Evolutionary conservation across 1,284 basidiomycete genomes (phyloP).

Genomic region (Melampsora occidentalis): DNA sequence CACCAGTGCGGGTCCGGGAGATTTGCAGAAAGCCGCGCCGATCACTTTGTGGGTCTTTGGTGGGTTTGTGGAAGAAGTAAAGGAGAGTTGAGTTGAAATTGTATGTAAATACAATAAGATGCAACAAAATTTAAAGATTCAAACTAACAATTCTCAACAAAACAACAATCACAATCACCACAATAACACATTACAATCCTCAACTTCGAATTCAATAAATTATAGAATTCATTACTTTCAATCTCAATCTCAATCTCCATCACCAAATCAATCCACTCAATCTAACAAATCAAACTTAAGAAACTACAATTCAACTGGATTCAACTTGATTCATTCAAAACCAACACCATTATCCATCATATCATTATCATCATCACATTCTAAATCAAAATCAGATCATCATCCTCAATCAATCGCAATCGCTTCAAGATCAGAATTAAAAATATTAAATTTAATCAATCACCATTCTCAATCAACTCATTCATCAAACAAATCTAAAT

Average conservation of each 20-base stretch:
- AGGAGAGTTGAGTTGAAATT: too few relatives aligned
- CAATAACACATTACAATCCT: neutral
- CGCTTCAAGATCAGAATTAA: slow-evolving; percentile 25
- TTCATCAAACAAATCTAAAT: neutral
- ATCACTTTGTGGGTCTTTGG: too few relatives aligned
- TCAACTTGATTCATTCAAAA: neutral
- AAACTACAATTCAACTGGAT: too few relatives aligned
- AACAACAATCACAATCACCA: neutral
- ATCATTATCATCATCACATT: neutral
- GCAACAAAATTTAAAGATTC: too few relatives aligned
- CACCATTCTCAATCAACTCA: neutral
- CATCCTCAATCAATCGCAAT: slow-evolving; percentile 24
- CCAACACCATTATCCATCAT: slow-evolving; percentile 12
- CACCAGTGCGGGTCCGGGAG: too few relatives aligned
- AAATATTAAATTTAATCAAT: slow-evolving; percentile 25
- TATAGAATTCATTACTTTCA: slow-evolving; percentile 15
- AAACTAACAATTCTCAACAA: too few relatives aligned
- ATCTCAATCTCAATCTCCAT: slow-evolving; percentile 10
- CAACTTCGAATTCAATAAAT: slow-evolving; percentile 26
- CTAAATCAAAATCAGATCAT: neutral
- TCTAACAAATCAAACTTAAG: slow-evolving; percentile 14
- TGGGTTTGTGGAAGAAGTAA: too few relatives aligned
- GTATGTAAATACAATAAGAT: too few relatives aligned
- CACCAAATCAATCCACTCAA: neutral
- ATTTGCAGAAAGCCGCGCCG: too few relatives aligned